Conservation (phyloP, 805 yeast genomes). For the Kluyveromyces nonfermentans region DNA sequence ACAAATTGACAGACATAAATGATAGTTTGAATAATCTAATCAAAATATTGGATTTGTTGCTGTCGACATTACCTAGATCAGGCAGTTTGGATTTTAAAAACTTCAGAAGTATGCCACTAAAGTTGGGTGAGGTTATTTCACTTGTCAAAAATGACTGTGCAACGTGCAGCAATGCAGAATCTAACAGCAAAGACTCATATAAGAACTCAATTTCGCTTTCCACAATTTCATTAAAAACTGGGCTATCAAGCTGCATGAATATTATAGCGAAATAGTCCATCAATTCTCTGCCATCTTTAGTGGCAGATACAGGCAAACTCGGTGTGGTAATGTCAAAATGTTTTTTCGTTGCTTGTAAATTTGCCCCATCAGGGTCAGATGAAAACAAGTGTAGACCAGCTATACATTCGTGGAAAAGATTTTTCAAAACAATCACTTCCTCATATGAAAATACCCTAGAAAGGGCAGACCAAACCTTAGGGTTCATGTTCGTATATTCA, state of each 20-base stretch:
- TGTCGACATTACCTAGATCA: constrained; percentile 73
- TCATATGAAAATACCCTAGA: constrained; percentile 79
- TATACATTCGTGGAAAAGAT: constrained; percentile 76
- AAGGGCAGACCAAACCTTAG: constrained; percentile 69
- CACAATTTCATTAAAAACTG: constrained; percentile 89
- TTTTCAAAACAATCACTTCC: constrained; percentile 68
- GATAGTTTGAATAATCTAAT: constrained; percentile 84
- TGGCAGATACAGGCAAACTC: constrained; percentile 72
- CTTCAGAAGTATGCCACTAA: constrained; percentile 71
- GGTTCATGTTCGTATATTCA: constrained; percentile 39
- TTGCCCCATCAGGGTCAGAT: constrained; percentile 24
- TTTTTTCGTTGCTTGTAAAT: constrained; percentile 20
- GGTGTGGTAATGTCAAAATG: constrained; percentile 67
- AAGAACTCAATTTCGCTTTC: constrained; percentile 69
- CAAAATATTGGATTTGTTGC: constrained; percentile 67
- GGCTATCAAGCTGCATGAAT: constrained; percentile 88
- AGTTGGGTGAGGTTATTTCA: constrained; percentile 89
- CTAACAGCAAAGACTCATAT: constrained; percentile 69
- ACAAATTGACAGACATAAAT: constrained; percentile 90
- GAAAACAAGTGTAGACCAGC: constrained; percentile 73
- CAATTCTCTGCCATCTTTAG: constrained; percentile 88
- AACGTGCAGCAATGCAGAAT: constrained; percentile 78
- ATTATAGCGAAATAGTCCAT: constrained; percentile 94
- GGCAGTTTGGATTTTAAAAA: constrained; percentile 66
- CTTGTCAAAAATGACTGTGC: constrained; percentile 92